Evolutionary conservation across 1,284 basidiomycete species (phyloP).

Genomic region (Grifola frondosa): DNA sequence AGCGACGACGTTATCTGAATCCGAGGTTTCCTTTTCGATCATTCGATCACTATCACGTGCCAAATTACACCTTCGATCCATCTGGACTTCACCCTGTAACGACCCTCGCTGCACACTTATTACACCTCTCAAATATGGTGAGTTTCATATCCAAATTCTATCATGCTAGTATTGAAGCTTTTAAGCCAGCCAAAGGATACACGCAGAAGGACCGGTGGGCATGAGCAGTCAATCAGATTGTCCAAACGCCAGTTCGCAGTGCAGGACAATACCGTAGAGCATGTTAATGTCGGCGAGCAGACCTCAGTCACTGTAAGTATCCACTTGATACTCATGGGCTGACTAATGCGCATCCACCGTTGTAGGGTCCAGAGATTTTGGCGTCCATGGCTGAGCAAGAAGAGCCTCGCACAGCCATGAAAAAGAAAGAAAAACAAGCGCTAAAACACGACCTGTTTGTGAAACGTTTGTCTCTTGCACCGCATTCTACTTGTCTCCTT

Average conservation of each 20-base stretch:
- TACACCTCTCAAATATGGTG: constrained; percentile 4
- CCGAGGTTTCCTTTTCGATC: too few relatives aligned
- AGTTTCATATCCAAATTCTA: background rate
- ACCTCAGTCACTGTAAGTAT: constrained; percentile 23
- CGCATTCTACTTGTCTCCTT: background rate
- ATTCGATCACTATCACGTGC: background rate
- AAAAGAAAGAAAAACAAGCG: constrained; percentile 71
- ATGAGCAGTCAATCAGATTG: constrained; percentile 53
- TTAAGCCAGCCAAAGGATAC: constrained; percentile 57
- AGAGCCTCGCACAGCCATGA: constrained; percentile 33
- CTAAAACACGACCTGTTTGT: constrained; percentile 68
- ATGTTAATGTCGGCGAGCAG: constrained; percentile 43
- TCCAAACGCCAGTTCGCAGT: constrained; percentile 49
- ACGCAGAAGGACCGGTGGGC: constrained; percentile 43
- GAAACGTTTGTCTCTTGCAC: constrained; percentile 45
- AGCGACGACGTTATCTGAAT: too few relatives aligned
- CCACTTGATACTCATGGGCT: background rate
- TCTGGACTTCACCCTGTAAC: too few relatives aligned
- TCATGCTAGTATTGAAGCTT: background rate
- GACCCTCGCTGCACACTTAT: background rate
- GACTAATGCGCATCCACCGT: background rate
- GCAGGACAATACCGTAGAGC: constrained; percentile 48
- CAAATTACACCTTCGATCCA: background rate
- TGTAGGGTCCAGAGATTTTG: constrained; percentile 49
- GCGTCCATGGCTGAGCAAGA: constrained; percentile 30